Base-by-base conservation (phyloP, 1,284 basidiomycete genomes). In the Gymnopus androsaceus region DNA sequence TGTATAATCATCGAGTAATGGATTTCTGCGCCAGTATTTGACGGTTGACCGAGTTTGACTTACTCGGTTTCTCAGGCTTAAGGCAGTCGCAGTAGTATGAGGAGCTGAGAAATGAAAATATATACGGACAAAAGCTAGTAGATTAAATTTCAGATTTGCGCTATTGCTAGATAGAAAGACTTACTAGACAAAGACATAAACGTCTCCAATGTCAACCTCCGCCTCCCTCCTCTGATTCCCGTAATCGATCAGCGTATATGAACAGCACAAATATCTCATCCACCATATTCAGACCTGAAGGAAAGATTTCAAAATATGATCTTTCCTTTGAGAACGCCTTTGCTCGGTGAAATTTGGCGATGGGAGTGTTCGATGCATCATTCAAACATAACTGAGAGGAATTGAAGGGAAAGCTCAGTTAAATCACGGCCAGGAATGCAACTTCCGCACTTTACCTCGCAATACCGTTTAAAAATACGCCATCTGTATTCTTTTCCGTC, bases 401-500 rank as follows among this genome's bases (percentile, higher is more conserved):
- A 21, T 27, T 40, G 9, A 25, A 41, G 33, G 27, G 19, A 27
- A 14, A 5, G 21, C 3, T 30, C n/a, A 21, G 38, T 31, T n/a
- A 21, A 28, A 21, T 25, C 19, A 48, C 4, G 15, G 33, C 8
- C 17, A 9, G 44, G 40, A 14, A 42, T 11, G 30, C 23, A 58
- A n/a, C n/a, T n/a, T n/a, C n/a, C n/a, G n/a, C n/a, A n/a, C n/a
- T 33, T 28, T 34, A 67, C 71, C 62, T 68, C 58, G 0, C 65
- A 61, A 4, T 51, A 60, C 12, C 36, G 54, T 23, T 47, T 44
- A 9, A 56, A 59, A 41, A 72, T 53, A 6, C 63, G 63, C 73
- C 73, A 75, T 44, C 65, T 67, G 48, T 73, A 75, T 56, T 71
- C 69, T 41, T 64, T 66, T 2, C 71, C 70, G 50, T 76, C 73